phyloP scores from a whole-genome alignment of 768 basidiomycete genomes.

The Phylloporus rhodoxanthus region DNA sequence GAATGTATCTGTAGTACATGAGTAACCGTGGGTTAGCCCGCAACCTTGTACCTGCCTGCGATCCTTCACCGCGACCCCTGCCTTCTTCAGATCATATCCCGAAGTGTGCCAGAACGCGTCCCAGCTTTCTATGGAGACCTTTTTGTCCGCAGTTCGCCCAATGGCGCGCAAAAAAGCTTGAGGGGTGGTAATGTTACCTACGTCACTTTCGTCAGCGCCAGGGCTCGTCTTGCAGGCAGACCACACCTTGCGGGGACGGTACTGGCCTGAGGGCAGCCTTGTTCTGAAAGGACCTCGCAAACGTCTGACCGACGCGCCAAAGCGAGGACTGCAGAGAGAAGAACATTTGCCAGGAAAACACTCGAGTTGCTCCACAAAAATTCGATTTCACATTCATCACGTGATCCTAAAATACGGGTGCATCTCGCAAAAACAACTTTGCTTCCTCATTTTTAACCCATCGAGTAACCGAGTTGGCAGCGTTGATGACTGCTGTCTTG shows the following conservation, averaged over 20 bases:
- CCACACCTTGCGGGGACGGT: conserved; percentile 23
- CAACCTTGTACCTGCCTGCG: conserved; percentile 47
- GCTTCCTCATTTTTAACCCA: conserved; percentile 92
- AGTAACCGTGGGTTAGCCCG: conserved; percentile 1
- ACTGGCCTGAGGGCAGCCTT: conserved; percentile 18
- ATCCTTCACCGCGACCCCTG: conserved; percentile 62
- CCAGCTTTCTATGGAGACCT: conserved; percentile 63
- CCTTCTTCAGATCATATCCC: conserved; percentile 54
- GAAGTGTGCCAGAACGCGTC: conserved; percentile 62
- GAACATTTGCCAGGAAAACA: conserved; percentile 19
- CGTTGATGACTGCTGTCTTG: conserved; percentile 80
- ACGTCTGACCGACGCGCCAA: conserved; percentile 13
- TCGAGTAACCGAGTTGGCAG: conserved; percentile 81
- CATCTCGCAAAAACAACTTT: conserved; percentile 76
- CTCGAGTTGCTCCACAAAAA: neutral
- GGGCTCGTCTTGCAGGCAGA: neutral
- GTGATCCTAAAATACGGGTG: conserved; percentile 71
- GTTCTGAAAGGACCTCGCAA: conserved; percentile 30
- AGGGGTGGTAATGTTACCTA: conserved; percentile 52
- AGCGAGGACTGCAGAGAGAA: conserved; percentile 17
- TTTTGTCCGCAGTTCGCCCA: conserved; percentile 61
- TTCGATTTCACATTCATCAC: conserved; percentile 12
- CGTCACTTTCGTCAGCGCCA: conserved; percentile 5
- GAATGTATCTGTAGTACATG: conserved; percentile 54
- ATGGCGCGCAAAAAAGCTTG: conserved; percentile 67